phyloP scores from a whole-genome alignment of 306 rosid species.

The Casuarina cunninghamiana region DNA sequence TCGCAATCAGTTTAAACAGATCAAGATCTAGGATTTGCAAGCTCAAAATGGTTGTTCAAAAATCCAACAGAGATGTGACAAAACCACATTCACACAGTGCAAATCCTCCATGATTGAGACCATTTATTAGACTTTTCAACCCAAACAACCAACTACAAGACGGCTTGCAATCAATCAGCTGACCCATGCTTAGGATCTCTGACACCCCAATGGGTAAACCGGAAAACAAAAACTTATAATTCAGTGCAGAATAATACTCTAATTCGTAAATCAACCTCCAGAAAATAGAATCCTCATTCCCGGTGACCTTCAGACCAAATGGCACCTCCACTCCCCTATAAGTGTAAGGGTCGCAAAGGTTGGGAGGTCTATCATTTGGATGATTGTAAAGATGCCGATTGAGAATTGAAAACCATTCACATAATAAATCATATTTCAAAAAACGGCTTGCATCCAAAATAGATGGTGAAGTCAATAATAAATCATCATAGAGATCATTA shows the following conservation, averaged over 20 bases:
- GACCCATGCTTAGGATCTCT: not conserved
- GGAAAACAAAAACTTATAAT: no score
- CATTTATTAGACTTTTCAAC: not conserved
- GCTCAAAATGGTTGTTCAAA: not conserved
- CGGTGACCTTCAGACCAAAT: not conserved
- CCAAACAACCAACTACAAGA: not conserved
- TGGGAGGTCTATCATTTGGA: not conserved
- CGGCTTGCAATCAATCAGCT: not conserved
- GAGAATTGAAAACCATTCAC: not conserved
- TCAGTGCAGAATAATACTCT: no score
- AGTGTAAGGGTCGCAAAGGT: not conserved
- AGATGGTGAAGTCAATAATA: not conserved
- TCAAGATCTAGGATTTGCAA: not conserved
- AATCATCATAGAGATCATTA: constrained; percentile 20
- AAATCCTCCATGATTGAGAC: not conserved
- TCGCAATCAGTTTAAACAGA: not conserved
- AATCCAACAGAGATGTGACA: not conserved
- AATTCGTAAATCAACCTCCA: not conserved
- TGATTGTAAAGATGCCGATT: not conserved
- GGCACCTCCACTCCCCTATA: not conserved
- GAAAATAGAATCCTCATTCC: not conserved
- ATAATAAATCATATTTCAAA: not conserved
- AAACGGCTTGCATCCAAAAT: not conserved
- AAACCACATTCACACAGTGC: not conserved
- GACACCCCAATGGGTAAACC: not conserved